Base-by-base conservation (phyloP, 805 yeast species). In the Candida qinlingensis region DNA sequence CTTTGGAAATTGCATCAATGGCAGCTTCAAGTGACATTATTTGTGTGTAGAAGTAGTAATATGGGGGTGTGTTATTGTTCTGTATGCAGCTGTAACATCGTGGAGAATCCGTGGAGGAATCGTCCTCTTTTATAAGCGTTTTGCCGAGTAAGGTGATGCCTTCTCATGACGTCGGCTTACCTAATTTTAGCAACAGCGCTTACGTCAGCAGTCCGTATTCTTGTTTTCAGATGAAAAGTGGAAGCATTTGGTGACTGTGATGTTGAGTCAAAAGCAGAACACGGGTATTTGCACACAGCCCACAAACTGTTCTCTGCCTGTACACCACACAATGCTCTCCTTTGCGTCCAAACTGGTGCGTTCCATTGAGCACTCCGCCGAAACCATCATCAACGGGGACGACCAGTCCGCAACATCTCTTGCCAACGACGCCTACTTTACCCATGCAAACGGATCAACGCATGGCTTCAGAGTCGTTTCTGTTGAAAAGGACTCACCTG, bases 311-410 rank as follows among this genome's bases (percentile, higher is more conserved):
- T 19, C 19, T 19, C 19, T 19, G 19, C 19, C 19, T 19, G 19
- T 3, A 19, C 19, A 19, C 19, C 19, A 19, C 3, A 34, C 12
- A 27, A 71, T 80, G 85, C 78, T 80, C 63, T 79, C 83, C 29
- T 79, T 83, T 59, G 89, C 88, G 2, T 80, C 77, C 55, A 79
- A 76, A 51, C 58, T 83, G 38, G 89, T 83, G 12, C 76, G 74
- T 46, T 69, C 80, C 2, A 60, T 79, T 39, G 84, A 79, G 54
- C 73, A 74, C 41, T 53, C 72, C 1, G 64, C 62, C 3, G 62
- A 59, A 41, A 54, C 64, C 8, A 61, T 62, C 34, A 54, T 58
- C 30, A 54, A 58, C 13, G 60, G 61, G 37, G 62, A 63, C 6
- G 54, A 60, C 4, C 56, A 53, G 29, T 61, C 58, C 37, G 59